Percentiles rank a stretch among this genome's conserved stretches.
Conservation (phyloP, 2,329 filamentous ascomycete genomes). For the Monilinia vaccinii-corymbosi region DNA sequence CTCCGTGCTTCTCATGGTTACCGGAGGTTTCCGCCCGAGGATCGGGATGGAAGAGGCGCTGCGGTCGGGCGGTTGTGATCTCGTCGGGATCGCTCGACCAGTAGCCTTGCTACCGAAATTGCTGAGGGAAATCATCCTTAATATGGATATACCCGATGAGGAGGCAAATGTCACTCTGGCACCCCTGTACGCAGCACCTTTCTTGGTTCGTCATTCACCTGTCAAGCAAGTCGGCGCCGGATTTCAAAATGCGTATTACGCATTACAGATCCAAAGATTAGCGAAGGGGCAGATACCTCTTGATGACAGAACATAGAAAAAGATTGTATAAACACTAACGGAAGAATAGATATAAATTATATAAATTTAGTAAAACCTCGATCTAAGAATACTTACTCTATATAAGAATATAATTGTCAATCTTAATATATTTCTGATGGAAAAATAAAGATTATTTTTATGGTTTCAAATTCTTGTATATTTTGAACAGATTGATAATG, state of each 20-base stretch:
- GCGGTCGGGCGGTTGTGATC: conserved; percentile 37
- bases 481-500: too few relatives aligned
- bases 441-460: too few relatives aligned
- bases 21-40: conserved; percentile 51
- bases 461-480: too few relatives aligned
- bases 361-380: neutral
- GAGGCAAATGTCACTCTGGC: conserved; percentile 14
- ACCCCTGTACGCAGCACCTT: conserved; percentile 3
- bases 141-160: conserved; percentile 24
- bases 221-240: conserved; percentile 16
- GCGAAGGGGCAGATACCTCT: conserved; percentile 6
- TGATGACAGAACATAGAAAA: neutral
- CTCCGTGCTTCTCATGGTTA: conserved; percentile 44
- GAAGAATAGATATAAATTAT: neutral
- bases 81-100: conserved; percentile 40
- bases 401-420: too few relatives aligned
- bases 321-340: neutral
- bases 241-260: conserved; percentile 21
- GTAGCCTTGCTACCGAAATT: conserved; percentile 37
- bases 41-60: conserved; percentile 41
- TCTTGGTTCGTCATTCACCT: conserved; percentile 7
- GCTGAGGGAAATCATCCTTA: conserved; percentile 31
- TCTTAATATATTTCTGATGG: too few relatives aligned
- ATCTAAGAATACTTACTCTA: too few relatives aligned
- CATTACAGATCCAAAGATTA: conserved; percentile 26